Evolutionary conservation across 768 basidiomycete genomes (phyloP).

Genomic region (Termitomyces sp.): DNA sequence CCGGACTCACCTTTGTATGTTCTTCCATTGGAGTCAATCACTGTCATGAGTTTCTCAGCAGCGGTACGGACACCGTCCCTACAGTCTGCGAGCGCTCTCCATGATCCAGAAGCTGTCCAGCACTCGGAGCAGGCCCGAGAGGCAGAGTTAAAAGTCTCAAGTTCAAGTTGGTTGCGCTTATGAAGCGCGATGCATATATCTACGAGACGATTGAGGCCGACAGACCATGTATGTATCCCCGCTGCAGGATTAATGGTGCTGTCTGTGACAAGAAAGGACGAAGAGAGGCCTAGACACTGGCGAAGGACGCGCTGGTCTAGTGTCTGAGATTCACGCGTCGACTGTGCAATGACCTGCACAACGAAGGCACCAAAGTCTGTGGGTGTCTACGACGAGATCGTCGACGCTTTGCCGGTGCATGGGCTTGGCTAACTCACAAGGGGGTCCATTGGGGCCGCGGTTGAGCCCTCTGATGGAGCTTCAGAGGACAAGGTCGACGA

Average conservation of each 20-base stretch:
- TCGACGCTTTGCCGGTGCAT: neutral
- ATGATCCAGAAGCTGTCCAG: conserved; percentile 69
- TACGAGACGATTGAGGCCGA: conserved; percentile 64
- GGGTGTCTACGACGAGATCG: conserved; percentile 20
- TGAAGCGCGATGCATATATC: conserved; percentile 76
- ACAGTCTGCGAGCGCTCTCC: conserved; percentile 64
- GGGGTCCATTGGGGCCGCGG: neutral
- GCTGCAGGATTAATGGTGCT: conserved; percentile 55
- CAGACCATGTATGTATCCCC: conserved; percentile 61
- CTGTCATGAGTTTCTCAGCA: conserved; percentile 56
- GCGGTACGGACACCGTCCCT: conserved; percentile 58
- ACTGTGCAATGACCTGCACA: conserved; percentile 47
- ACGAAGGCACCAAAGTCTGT: conserved; percentile 66
- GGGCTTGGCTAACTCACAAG: conserved; percentile 7
- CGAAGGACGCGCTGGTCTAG: conserved; percentile 64
- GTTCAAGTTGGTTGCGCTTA: conserved; percentile 59
- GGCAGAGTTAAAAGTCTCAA: conserved; percentile 73
- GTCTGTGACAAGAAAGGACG: conserved; percentile 79
- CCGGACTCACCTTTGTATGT: conserved; percentile 37
- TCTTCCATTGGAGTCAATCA: conserved; percentile 54
- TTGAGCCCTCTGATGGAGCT: neutral
- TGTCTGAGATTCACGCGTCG: conserved; percentile 36
- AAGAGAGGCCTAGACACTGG: conserved; percentile 64
- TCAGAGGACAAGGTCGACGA: neutral
- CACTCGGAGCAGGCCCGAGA: conserved; percentile 75